phyloP scores from a whole-genome alignment of 495 filamentous ascomycete genomes.

The Aspergillus olivimuriae region DNA sequence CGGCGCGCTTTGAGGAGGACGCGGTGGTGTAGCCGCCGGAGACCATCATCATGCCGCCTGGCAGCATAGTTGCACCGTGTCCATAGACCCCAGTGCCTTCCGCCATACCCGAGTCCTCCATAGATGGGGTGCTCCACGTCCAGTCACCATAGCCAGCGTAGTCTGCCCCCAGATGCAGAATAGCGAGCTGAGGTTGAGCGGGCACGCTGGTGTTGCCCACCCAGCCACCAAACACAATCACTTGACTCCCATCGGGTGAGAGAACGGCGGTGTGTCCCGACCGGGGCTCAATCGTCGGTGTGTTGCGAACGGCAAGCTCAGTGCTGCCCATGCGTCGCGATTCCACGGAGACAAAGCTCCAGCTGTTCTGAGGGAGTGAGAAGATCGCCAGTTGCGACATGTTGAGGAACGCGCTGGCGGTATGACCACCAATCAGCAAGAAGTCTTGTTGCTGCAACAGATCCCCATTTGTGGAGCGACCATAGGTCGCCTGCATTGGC shows the following conservation, averaged over 20 bases:
- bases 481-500: constrained; percentile 56
- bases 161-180: constrained; percentile 64
- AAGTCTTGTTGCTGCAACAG: constrained; percentile 65
- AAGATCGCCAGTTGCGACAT: constrained; percentile 88
- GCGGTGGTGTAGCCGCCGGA: constrained; percentile 73
- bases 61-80: constrained; percentile 76
- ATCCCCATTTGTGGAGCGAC: constrained; percentile 41
- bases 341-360: constrained; percentile 67
- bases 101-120: constrained; percentile 28
- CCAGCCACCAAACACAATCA: constrained; percentile 86
- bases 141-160: constrained; percentile 64
- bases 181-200: constrained; percentile 71
- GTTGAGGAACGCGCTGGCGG: constrained; percentile 76
- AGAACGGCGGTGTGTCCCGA: constrained; percentile 83
- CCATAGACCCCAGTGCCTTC: constrained; percentile 66
- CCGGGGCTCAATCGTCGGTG: constrained; percentile 56
- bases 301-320: constrained; percentile 42
- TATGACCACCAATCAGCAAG: constrained; percentile 83
- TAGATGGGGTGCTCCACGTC: constrained; percentile 62
- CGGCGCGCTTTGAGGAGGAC: constrained; percentile 35
- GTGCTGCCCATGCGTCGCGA: constrained; percentile 35
- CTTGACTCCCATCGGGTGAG: constrained; percentile 63
- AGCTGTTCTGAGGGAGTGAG: constrained; percentile 76
- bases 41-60: constrained; percentile 86
- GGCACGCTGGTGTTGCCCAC: constrained; percentile 69